A percentile compares a stretch with the other conserved stretches of the same genome.
phyloP scores from a whole-genome alignment of 805 yeast genomes.

The Naumovozyma baii region DNA sequence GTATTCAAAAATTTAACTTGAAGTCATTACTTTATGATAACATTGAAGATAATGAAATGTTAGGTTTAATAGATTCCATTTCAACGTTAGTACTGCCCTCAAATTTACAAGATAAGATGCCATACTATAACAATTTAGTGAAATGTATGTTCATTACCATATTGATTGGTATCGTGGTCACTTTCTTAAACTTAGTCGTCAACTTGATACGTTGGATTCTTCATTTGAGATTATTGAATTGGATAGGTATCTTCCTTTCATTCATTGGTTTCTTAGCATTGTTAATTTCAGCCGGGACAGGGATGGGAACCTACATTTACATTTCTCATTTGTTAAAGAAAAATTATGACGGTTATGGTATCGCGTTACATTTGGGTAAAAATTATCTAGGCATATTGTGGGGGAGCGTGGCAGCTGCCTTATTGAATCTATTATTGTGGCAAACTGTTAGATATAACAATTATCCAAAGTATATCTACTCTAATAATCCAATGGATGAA shows the following conservation, averaged over 20 bases:
- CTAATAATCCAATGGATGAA: constrained; percentile 15
- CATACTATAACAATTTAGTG: constrained; percentile 38
- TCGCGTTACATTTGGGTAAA: constrained; percentile 41
- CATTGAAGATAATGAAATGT: constrained; percentile 22
- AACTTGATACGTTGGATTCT: constrained; percentile 25
- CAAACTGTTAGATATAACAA: constrained; percentile 14
- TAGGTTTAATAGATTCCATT: constrained; percentile 12
- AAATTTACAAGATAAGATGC: constrained; percentile 38
- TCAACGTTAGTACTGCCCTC: constrained; percentile 43
- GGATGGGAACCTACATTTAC: constrained; percentile 52
- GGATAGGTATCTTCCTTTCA: constrained; percentile 39
- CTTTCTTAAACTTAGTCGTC: constrained; percentile 36
- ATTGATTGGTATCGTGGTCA: constrained; percentile 38
- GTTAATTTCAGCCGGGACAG: constrained; percentile 41
- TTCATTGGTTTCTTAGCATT: constrained; percentile 33
- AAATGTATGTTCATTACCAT: constrained; percentile 52
- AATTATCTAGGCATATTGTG: constrained; percentile 52
- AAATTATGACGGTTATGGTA: constrained; percentile 40
- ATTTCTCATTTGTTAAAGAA: constrained; percentile 45
- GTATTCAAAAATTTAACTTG: constrained; percentile 24
- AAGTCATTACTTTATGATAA: constrained; percentile 17
- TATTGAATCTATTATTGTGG: constrained; percentile 36
- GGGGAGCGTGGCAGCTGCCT: constrained; percentile 47
- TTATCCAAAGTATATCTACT: constrained; percentile 8
- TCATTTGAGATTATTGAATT: constrained; percentile 39